These are phyloP conservation scores for Nannochloris sp. DNA, from an alignment of 139 green algal species.

Conservation along the genomic window DNA sequence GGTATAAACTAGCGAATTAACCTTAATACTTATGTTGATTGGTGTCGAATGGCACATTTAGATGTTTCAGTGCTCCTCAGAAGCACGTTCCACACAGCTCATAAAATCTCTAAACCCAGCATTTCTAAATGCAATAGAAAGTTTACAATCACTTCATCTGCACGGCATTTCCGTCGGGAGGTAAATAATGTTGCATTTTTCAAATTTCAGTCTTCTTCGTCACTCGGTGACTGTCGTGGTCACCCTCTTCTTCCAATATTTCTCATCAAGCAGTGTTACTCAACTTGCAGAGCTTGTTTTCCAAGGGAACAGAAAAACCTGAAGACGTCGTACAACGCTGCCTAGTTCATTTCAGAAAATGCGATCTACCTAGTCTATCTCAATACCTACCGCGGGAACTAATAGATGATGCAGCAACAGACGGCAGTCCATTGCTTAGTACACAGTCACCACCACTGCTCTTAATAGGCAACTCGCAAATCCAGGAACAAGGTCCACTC, in stretches of 20 bases:
- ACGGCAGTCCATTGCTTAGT: no score
- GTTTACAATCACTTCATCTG: no score
- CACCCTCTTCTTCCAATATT: no score
- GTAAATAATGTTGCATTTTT: neutral
- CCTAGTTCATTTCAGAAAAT: conserved; percentile 12
- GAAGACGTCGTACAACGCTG: conserved; percentile 16
- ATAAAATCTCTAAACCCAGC: no score
- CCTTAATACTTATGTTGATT: no score
- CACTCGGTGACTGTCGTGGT: no score
- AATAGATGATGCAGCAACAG: no score
- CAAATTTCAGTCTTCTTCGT: neutral
- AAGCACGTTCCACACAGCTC: no score
- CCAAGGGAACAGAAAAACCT: conserved; percentile 4
- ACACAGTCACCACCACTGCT: neutral
- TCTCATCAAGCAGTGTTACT: neutral
- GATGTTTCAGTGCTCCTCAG: no score
- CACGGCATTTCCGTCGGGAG: neutral
- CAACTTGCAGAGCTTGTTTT: neutral
- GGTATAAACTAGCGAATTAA: no score
- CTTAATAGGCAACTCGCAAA: neutral
- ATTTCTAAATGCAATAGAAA: no score
- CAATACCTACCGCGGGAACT: conserved; percentile 1
- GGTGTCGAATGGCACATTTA: no score
- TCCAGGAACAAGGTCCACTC: conserved; percentile 16
- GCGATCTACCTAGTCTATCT: neutral